phyloP scores from a whole-genome alignment of 2,329 filamentous ascomycete genomes.

The Calonectria honghensis region DNA sequence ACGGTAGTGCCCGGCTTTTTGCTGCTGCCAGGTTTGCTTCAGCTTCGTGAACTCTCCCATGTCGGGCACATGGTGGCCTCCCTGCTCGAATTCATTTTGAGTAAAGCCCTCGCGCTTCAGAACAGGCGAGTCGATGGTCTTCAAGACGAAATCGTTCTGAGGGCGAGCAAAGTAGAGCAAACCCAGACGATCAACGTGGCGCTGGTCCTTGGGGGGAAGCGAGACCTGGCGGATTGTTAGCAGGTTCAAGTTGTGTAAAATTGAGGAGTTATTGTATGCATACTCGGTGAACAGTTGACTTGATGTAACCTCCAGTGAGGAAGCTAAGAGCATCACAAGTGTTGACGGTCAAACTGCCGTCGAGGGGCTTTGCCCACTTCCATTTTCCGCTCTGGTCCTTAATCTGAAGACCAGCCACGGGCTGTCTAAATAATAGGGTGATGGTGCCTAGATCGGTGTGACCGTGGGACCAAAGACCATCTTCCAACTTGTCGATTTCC shows the following conservation, averaged over 20 bases:
- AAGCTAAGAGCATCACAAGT: slow-evolving; percentile 69
- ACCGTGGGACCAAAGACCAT: slow-evolving; percentile 66
- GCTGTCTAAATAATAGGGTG: slow-evolving; percentile 75
- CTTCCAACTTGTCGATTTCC: slow-evolving; percentile 66
- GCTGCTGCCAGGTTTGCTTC: slow-evolving; percentile 63
- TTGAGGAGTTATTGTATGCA: neutral
- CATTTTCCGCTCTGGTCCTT: slow-evolving; percentile 67
- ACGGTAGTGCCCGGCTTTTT: slow-evolving; percentile 52
- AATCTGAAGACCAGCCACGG: slow-evolving; percentile 75
- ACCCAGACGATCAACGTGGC: slow-evolving; percentile 68
- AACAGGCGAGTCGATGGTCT: slow-evolving; percentile 62
- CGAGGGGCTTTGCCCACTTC: slow-evolving; percentile 70
- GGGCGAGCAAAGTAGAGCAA: slow-evolving; percentile 71
- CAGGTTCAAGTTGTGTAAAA: too few relatives aligned
- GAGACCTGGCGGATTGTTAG: slow-evolving; percentile 55
- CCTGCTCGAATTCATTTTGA: slow-evolving; percentile 62
- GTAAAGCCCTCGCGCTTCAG: slow-evolving; percentile 58
- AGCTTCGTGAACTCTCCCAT: slow-evolving; percentile 63
- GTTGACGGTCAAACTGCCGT: slow-evolving; percentile 71
- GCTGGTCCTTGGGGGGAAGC: slow-evolving; percentile 63
- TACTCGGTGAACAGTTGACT: slow-evolving; percentile 64
- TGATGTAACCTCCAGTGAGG: slow-evolving; percentile 68
- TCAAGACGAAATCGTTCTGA: slow-evolving; percentile 62
- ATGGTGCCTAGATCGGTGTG: slow-evolving; percentile 75
- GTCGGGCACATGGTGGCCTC: slow-evolving; percentile 55